Evolutionary conservation across 768 basidiomycete species (phyloP).

Genomic region (Kwoniella dejecticola): DNA sequence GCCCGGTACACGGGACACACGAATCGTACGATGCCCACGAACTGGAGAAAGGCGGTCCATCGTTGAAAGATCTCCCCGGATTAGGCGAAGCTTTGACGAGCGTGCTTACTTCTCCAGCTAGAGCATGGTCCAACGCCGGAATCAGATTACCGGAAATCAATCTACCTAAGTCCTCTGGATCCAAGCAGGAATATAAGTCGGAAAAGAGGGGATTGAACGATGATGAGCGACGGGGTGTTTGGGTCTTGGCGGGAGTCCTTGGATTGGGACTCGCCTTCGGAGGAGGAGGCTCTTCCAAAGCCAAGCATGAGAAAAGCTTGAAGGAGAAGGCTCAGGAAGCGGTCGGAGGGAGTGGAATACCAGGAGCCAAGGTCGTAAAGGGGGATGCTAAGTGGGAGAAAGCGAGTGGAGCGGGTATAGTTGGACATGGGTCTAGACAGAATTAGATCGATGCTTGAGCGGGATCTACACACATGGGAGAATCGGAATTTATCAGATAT

Average conservation of each 20-base stretch:
- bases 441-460: slow-evolving; percentile 17
- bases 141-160: slow-evolving; percentile 33
- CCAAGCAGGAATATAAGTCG: slow-evolving; percentile 33
- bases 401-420: slow-evolving; percentile 47
- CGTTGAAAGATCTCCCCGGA: slow-evolving; percentile 24
- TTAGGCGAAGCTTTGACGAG: slow-evolving; percentile 34
- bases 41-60: slow-evolving; percentile 23
- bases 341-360: slow-evolving; percentile 2
- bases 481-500: no score
- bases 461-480: no score
- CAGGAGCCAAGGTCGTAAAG: slow-evolving; percentile 14
- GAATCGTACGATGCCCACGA: slow-evolving; percentile 37
- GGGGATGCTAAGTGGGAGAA: slow-evolving; percentile 46
- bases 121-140: slow-evolving; percentile 40
- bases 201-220: slow-evolving; percentile 47
- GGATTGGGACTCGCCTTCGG: slow-evolving; percentile 61
- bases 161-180: slow-evolving; percentile 21
- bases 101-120: slow-evolving; percentile 23
- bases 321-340: slow-evolving; percentile 3
- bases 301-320: not conserved
- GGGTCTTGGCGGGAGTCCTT: slow-evolving; percentile 60
- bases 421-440: slow-evolving; percentile 47
- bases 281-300: slow-evolving; percentile 1
- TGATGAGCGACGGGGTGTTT: slow-evolving; percentile 62
- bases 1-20: slow-evolving; percentile 59